A percentile compares a stretch with the other conserved stretches of the same genome.
Evolutionary conservation across 2,329 filamentous ascomycete genomes (phyloP).

Genomic region (Penicillium oxalicum): DNA sequence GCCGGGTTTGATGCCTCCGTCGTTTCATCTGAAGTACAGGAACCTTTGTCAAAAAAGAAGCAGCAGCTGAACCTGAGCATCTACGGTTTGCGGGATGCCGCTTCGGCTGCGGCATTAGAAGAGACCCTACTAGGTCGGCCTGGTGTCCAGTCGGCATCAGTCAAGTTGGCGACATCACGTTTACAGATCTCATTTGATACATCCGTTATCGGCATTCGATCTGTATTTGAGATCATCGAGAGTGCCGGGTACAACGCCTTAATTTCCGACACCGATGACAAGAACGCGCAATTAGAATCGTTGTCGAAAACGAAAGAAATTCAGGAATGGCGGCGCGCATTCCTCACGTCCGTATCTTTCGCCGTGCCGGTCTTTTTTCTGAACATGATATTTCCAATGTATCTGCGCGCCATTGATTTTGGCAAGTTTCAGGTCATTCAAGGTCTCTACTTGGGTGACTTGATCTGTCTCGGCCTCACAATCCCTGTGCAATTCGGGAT

Average conservation of each 20-base stretch:
- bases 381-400: constrained; percentile 93
- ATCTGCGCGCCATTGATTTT: constrained; percentile 67
- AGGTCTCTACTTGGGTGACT: constrained; percentile 81
- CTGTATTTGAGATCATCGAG: constrained; percentile 77
- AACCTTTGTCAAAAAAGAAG: constrained; percentile 49
- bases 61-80: constrained; percentile 73
- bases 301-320: constrained; percentile 95
- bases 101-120: constrained; percentile 67
- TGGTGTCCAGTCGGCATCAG: constrained; percentile 67
- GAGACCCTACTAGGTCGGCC: constrained; percentile 56
- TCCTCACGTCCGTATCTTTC: constrained; percentile 70
- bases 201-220: constrained; percentile 67
- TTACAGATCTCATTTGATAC: constrained; percentile 69
- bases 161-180: constrained; percentile 68
- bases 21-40: constrained; percentile 66
- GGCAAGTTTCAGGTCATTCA: constrained; percentile 60
- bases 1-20: constrained; percentile 80
- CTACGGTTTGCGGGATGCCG: constrained; percentile 69
- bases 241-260: constrained; percentile 80
- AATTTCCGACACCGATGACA: constrained; percentile 86
- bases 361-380: constrained; percentile 86
- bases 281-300: constrained; percentile 92
- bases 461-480: constrained; percentile 76
- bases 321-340: constrained; percentile 80
- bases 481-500: constrained; percentile 95